Evolutionary conservation across 1,284 basidiomycete genomes (phyloP).

Genomic region (Ustilago sp.): DNA sequence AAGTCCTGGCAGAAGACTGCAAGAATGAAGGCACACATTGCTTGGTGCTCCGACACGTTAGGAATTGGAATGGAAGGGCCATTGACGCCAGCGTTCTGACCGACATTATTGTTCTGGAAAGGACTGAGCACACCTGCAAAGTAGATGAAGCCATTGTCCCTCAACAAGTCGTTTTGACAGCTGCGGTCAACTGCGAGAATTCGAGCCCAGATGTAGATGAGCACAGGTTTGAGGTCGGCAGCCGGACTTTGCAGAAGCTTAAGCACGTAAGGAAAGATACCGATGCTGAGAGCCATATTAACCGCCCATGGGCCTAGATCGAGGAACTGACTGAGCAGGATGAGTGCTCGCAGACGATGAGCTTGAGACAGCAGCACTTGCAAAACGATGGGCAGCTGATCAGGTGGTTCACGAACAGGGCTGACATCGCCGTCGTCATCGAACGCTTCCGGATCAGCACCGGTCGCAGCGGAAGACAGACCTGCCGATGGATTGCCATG

Average conservation of each 20-base stretch:
- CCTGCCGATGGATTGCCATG: slow-evolving; percentile 48
- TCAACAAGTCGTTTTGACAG: slow-evolving; percentile 90
- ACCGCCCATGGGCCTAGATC: slow-evolving; percentile 99
- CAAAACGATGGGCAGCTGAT: slow-evolving; percentile 95
- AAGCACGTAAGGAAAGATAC: slow-evolving; percentile 98
- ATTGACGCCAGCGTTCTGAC: slow-evolving; percentile 33
- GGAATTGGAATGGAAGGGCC: slow-evolving; percentile 75
- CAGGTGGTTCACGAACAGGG: slow-evolving; percentile 79
- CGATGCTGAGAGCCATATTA: slow-evolving; percentile 94
- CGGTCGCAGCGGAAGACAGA: slow-evolving; percentile 39
- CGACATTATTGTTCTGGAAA: slow-evolving; percentile 42
- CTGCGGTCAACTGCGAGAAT: slow-evolving; percentile 94
- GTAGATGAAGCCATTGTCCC: slow-evolving; percentile 73
- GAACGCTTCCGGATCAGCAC: slow-evolving; percentile 40
- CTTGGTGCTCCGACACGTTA: slow-evolving; percentile 94
- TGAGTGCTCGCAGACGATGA: slow-evolving; percentile 92
- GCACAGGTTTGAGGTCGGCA: slow-evolving; percentile 92
- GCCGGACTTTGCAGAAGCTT: slow-evolving; percentile 95
- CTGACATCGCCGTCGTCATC: slow-evolving; percentile 75
- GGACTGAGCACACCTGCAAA: slow-evolving; percentile 66
- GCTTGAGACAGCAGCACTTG: slow-evolving; percentile 97
- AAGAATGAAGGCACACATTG: slow-evolving; percentile 98
- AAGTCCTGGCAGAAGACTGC: slow-evolving; percentile 91
- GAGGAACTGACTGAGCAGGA: slow-evolving; percentile 96
- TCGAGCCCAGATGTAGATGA: slow-evolving; percentile 99